Evolutionary conservation across 2,329 filamentous ascomycete species (phyloP), one percentile per base, ranked within the genome.

Genomic region (Hypoxylon rubiginosum): DNA sequence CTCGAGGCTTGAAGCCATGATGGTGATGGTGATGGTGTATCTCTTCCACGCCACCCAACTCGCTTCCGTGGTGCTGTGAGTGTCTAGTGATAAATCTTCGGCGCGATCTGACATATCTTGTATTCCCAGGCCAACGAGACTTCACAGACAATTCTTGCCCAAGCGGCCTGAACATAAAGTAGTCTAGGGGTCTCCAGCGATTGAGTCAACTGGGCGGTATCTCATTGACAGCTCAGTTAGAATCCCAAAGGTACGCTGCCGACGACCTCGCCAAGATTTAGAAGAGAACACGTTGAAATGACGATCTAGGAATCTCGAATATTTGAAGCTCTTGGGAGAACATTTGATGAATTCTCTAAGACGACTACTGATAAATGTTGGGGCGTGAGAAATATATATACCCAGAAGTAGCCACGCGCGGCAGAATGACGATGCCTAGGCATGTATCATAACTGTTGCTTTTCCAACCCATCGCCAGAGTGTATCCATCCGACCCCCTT

Each of bases 391-490:
- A 39, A 17, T 39, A 30, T 43, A 24, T 48, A 52, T 13, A 26
- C n/a, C 15, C 17, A 13, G 11, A 15, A 11, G 46, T 15, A 21
- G 26, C 13, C 36, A 54, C 51, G n/a, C 34, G 21, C 52, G 49
- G 51, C 39, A 39, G 26, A 62, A 53, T 46, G 3, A 32, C 46
- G 46, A 65, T 48, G 46, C 54, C 55, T 17, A 55, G 19, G 19
- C 1, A 15, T 10, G 32, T 17, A 48, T 15, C 17, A 30, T 52
- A 52, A 8, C 58, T n/a, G 19, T 45, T 11, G 15, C 17, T 26
- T 17, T 51, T 39, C 55, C 54, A 60, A 28, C 32, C 13, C 55
- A 24, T 66, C 58, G 52, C 63, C 58, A 68, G 45, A 48, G 41
- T 10, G 59, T 65, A 66, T n/a, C 66, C 58, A 60, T 58, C 19